Evolutionary conservation across 2,329 filamentous ascomycete genomes (phyloP).

Genomic region (Pseudopyricularia cyperi): DNA sequence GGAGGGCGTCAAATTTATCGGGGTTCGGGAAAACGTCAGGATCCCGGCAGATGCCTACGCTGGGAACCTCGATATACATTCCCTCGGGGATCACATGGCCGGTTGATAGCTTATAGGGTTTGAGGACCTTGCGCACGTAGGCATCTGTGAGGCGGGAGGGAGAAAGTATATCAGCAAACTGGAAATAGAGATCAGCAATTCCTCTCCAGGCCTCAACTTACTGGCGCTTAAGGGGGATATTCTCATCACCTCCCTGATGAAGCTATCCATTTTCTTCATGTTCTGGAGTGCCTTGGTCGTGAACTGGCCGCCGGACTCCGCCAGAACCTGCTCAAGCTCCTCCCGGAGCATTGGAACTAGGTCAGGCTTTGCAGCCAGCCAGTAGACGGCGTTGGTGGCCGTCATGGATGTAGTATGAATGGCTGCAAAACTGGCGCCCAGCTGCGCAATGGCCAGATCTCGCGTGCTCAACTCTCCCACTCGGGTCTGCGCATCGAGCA

Average conservation of each 20-base stretch:
- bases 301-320: constrained; percentile 10
- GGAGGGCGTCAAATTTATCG: constrained; percentile 27
- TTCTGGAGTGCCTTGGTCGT: constrained; percentile 20
- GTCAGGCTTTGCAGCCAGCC: constrained; percentile 20
- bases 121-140: constrained; percentile 23
- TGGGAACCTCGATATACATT: constrained; percentile 10
- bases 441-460: constrained; percentile 15
- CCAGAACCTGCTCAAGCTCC: constrained; percentile 28
- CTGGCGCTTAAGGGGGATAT: constrained; percentile 11
- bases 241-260: constrained; percentile 24
- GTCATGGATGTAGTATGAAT: constrained; percentile 36
- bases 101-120: constrained; percentile 27
- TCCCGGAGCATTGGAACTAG: constrained; percentile 35
- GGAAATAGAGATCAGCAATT: too few relatives aligned
- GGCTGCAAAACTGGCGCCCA: constrained; percentile 30
- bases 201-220: too few relatives aligned
- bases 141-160: neutral
- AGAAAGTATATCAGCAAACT: too few relatives aligned
- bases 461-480: too few relatives aligned
- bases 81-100: constrained; percentile 25
- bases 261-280: constrained; percentile 26
- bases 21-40: neutral
- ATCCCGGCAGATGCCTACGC: neutral
- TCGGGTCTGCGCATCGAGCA: constrained; percentile 18
- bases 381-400: constrained; percentile 6